These are phyloP conservation scores for Camelina hispida DNA, from an alignment of 345 rosid genomes.

Conservation along the genomic window DNA sequence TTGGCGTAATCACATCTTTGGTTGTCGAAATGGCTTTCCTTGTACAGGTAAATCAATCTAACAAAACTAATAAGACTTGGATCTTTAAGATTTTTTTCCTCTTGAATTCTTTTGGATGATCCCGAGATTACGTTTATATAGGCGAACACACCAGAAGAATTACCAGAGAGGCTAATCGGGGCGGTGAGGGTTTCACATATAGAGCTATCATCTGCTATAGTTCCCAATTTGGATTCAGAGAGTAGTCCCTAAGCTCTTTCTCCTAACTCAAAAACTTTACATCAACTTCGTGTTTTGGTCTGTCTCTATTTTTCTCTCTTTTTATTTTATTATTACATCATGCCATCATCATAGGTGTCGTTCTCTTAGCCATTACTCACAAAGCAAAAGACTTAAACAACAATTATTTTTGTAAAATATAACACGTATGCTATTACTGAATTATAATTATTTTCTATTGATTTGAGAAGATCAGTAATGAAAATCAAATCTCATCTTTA, in stretches of 20 bases:
- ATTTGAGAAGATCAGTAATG: not conserved
- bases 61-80: constrained; percentile 3
- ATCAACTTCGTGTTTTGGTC: constrained; percentile 21
- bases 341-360: not conserved
- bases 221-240: constrained; percentile 68
- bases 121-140: constrained; percentile 29
- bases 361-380: not conserved
- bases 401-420: not conserved
- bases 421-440: not conserved
- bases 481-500: not conserved
- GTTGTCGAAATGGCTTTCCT: constrained; percentile 99
- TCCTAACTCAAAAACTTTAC: constrained; percentile 36
- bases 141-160: constrained; percentile 88
- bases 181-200: constrained; percentile 92
- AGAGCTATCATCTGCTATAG: constrained; percentile 89
- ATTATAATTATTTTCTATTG: not conserved
- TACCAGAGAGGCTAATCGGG: constrained; percentile 89
- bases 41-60: constrained; percentile 63
- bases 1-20: constrained; percentile 88
- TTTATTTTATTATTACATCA: not conserved
- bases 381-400: not conserved
- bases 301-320: not conserved
- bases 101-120: constrained; percentile 30
- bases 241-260: constrained; percentile 28
- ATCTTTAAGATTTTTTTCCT: not conserved